Evolutionary conservation across 164 flowering plant genomes (phyloP).

Genomic region (Magnolia sinica): DNA sequence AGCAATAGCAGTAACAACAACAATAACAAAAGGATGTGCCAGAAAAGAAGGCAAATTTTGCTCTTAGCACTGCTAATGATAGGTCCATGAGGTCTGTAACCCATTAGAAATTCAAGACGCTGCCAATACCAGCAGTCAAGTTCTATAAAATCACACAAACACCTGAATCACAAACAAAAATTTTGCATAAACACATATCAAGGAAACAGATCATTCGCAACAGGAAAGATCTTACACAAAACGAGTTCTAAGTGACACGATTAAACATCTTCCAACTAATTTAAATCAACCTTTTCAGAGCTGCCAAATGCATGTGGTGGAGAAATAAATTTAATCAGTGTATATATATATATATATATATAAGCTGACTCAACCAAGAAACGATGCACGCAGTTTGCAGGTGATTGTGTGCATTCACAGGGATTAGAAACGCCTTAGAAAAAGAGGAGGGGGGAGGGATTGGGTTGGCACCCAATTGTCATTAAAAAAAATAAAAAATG

Average conservation of each 20-base stretch:
- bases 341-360: too few species aligned
- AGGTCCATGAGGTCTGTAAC: too few species aligned
- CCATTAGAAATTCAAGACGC: background rate
- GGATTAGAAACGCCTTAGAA: too few species aligned
- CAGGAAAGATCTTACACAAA: background rate
- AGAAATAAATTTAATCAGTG: background rate
- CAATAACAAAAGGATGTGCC: too few species aligned
- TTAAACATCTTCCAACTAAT: background rate
- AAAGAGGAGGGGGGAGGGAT: too few species aligned
- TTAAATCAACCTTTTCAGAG: background rate
- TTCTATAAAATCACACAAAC: background rate
- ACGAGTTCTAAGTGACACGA: background rate
- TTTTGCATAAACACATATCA: background rate
- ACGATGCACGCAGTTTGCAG: background rate
- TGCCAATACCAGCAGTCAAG: background rate
- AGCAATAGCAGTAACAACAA: too few species aligned
- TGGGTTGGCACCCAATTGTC: too few species aligned
- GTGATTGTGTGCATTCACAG: too few species aligned
- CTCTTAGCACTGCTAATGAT: too few species aligned
- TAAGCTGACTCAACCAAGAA: background rate
- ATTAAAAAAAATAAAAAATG: background rate
- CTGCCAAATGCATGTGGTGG: background rate
- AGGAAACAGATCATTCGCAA: background rate
- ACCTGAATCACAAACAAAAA: background rate
- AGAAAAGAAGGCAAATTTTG: too few species aligned